Base-by-base conservation (phyloP, 2,329 filamentous ascomycete genomes). In the Arachnomyces sp. region DNA sequence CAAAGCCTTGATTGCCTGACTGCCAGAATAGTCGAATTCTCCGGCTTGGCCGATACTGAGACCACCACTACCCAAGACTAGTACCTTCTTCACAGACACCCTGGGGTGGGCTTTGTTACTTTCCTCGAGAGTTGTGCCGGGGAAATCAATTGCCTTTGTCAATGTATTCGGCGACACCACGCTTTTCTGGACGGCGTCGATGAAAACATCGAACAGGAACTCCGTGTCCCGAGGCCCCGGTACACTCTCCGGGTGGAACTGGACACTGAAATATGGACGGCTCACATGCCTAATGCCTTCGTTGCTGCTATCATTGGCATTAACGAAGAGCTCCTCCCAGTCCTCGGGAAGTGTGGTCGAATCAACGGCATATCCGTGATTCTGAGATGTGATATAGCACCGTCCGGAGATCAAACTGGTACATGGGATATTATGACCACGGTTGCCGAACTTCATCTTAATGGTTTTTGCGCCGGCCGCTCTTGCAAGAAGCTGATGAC, bases 361-460 rank as follows among this genome's bases (percentile, higher is more conserved):
- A 61, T 96, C 87, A 31, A 98, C 92, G 7, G 89, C 92, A 57
- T 82, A 98, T 63, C 92, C 92, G 65, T 98, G 92, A 66, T 98
- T 98, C 67, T 98, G 92, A 7, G 92, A 96, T 31, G 92, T 98
- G 61, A 98, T 98, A 69, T 98, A 90, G 65, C 92, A 98, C 69
- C 88, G 88, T 53, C 92, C 92, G 33, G 90, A 94, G 51, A 96
- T 73, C 76, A 95, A 77, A 68, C 85, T 95, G 8, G 90, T 96
- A 73, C 89, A 95, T 33, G 92, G 92, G 57, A 98, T 96, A 69
- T 98, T 98, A 73, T 94, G 87, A 32, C 90, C 92, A 57, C 92
- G 86, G 71, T 98, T 98, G 70, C 92, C 92, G 57, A 95, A 98
- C 75, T 96, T 96, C 87, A 98, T 94, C 75, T 98, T 98, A 56